Evolutionary conservation across 768 basidiomycete species (phyloP).

Genomic region (Rhodotorula diobovata): DNA sequence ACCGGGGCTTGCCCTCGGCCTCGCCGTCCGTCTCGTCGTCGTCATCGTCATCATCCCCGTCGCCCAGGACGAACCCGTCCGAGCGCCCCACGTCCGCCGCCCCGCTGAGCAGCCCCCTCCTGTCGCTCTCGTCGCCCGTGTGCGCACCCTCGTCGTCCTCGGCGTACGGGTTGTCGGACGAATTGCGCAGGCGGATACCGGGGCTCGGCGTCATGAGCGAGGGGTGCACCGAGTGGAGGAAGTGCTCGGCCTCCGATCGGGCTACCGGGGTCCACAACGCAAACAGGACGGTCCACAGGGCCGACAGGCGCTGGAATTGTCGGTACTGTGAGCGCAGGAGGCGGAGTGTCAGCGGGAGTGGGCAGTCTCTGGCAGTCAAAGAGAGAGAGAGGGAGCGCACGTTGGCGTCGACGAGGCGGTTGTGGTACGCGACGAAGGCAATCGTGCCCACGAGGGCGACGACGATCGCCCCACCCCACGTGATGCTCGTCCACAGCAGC

Average conservation of each 20-base stretch:
- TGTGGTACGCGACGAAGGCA: constrained; percentile 71
- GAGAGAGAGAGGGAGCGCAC: constrained; percentile 6
- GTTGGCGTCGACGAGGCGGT: constrained; percentile 75
- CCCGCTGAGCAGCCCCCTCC: neutral
- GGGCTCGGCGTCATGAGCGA: constrained; percentile 8
- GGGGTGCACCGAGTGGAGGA: constrained; percentile 23
- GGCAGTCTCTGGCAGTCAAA: neutral
- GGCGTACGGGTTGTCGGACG: neutral
- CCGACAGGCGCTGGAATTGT: constrained; percentile 58
- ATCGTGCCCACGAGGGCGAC: constrained; percentile 69
- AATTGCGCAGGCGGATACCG: neutral
- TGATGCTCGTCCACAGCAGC: constrained; percentile 66
- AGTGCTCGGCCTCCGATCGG: constrained; percentile 22
- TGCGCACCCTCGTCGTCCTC: neutral
- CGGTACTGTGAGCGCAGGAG: constrained; percentile 1
- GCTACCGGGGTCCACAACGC: constrained; percentile 71
- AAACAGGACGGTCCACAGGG: constrained; percentile 94
- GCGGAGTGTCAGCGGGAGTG: neutral
- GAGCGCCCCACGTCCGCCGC: neutral
- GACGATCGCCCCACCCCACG: constrained; percentile 23
- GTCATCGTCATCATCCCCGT: too few relatives aligned
- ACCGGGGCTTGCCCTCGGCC: neutral
- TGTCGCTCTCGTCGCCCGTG: neutral
- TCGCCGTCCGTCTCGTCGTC: neutral
- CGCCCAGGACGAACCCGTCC: too few relatives aligned